Evolutionary conservation across 1,139 yeast species (phyloP).

Genomic region (Meyerozyma sp.): DNA sequence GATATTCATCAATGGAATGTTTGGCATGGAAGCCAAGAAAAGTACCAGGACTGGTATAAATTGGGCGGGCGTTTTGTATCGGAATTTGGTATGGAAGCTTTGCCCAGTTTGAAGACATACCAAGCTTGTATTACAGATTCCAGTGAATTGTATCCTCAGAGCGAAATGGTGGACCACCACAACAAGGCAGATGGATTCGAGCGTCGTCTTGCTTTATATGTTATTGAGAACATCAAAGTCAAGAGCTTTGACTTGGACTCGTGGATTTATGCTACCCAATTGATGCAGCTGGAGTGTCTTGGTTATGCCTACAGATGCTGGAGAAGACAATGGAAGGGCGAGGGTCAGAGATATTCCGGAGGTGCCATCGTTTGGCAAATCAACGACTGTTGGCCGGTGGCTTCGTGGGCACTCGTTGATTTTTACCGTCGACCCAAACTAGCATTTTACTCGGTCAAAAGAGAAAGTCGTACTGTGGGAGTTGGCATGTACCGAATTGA

Average conservation of each 20-base stretch:
- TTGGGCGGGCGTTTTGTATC: constrained; percentile 39
- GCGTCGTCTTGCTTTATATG: constrained; percentile 37
- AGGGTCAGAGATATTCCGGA: constrained; percentile 23
- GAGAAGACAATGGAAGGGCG: constrained; percentile 36
- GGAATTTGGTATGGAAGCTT: constrained; percentile 44
- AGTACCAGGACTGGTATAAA: constrained; percentile 37
- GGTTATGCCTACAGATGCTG: constrained; percentile 41
- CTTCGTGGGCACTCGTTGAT: constrained; percentile 44
- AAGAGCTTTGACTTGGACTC: constrained; percentile 25
- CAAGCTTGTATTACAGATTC: constrained; percentile 24
- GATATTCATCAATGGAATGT: constrained; percentile 48
- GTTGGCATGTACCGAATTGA: constrained; percentile 31
- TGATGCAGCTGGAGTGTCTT: constrained; percentile 48
- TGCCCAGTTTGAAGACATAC: constrained; percentile 27
- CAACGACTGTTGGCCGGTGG: constrained; percentile 49
- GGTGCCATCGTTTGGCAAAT: constrained; percentile 49
- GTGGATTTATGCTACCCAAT: constrained; percentile 46
- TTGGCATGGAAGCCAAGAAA: constrained; percentile 42
- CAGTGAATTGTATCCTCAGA: constrained; percentile 31
- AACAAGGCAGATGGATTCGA: constrained; percentile 42
- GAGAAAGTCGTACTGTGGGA: constrained; percentile 31
- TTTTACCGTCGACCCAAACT: constrained; percentile 35
- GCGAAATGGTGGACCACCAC: constrained; percentile 32
- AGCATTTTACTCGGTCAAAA: constrained; percentile 39
- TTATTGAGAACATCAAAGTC: constrained; percentile 37